A percentile compares a stretch with the other conserved stretches of the same genome.
phyloP scores from a whole-genome alignment of 495 filamentous ascomycete species.

The Penicillium lividum region DNA sequence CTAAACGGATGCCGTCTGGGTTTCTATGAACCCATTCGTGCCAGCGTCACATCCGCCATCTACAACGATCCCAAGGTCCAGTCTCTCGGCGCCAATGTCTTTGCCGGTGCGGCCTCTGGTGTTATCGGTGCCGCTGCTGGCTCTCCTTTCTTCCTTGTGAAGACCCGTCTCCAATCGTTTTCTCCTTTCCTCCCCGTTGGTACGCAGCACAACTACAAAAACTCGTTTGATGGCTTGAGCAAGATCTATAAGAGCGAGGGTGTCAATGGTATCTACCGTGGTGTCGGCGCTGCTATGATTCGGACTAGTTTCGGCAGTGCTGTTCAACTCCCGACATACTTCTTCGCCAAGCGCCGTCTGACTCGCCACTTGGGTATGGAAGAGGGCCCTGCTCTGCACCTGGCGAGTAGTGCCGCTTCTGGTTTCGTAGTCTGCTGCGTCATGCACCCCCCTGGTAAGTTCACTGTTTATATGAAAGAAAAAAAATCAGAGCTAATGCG shows the following conservation, averaged over 20 bases:
- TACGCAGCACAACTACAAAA: constrained; percentile 90
- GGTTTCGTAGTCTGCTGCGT: constrained; percentile 96
- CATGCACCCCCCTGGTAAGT: constrained; percentile 92
- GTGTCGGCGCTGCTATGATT: constrained; percentile 94
- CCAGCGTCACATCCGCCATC: constrained; percentile 60
- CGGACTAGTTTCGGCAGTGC: constrained; percentile 92
- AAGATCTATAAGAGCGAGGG: constrained; percentile 81
- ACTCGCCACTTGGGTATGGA: constrained; percentile 80
- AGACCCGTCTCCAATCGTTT: constrained; percentile 92
- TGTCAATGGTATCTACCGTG: constrained; percentile 78
- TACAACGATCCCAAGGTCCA: constrained; percentile 73
- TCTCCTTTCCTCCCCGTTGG: constrained; percentile 94
- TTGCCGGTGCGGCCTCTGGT: constrained; percentile 83
- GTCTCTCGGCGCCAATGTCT: constrained; percentile 86
- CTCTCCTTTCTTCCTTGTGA: constrained; percentile 97
- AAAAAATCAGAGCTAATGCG: constrained; percentile 17
- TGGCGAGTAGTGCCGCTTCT: constrained; percentile 84
- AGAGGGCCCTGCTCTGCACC: constrained; percentile 86
- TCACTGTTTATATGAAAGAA: neutral
- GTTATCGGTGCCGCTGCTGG: constrained; percentile 87
- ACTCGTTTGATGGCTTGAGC: constrained; percentile 77
- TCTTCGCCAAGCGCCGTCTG: constrained; percentile 90
- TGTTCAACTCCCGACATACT: constrained; percentile 96
- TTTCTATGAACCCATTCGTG: constrained; percentile 95
- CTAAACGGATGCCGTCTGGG: constrained; percentile 96